Percentiles rank a stretch among this genome's conserved stretches.
These are phyloP conservation scores for Symbiodinium natans DNA, from an alignment of 73 alveolate species.

Conservation along the genomic window DNA sequence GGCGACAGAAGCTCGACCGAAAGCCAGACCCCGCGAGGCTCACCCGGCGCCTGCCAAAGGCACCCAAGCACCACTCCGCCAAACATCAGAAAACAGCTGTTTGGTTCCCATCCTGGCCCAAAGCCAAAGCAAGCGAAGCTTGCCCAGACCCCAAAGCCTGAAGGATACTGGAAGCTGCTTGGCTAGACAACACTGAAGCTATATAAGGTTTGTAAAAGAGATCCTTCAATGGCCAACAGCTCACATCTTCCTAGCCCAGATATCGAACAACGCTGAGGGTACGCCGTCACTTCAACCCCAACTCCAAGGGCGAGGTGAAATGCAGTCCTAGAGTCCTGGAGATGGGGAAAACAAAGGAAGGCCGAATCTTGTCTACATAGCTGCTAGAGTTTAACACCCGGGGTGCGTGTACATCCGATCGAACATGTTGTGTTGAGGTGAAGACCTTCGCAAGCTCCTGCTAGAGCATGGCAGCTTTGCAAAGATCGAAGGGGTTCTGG, in stretches of 20 bases:
- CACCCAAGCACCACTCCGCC: neutral
- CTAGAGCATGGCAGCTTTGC: neutral
- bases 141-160: neutral
- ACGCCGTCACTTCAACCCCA: constrained; percentile 13
- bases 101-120: neutral
- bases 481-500: neutral
- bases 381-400: neutral
- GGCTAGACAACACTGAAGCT: neutral
- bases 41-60: no score
- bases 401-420: neutral
- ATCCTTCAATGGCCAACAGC: neutral
- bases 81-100: neutral
- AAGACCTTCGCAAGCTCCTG: neutral
- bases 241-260: no score
- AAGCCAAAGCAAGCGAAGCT: neutral
- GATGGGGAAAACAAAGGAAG: constrained; percentile 4
- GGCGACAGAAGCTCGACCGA: no score
- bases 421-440: neutral
- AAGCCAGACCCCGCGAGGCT: no score
- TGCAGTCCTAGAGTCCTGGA: neutral
- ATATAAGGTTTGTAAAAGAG: neutral
- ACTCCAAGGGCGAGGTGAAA: neutral
- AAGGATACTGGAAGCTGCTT: neutral
- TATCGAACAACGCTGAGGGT: neutral
- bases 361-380: constrained; percentile 1